phyloP scores from a whole-genome alignment of 306 rosid species.

The Heteromeles arbutifolia region DNA sequence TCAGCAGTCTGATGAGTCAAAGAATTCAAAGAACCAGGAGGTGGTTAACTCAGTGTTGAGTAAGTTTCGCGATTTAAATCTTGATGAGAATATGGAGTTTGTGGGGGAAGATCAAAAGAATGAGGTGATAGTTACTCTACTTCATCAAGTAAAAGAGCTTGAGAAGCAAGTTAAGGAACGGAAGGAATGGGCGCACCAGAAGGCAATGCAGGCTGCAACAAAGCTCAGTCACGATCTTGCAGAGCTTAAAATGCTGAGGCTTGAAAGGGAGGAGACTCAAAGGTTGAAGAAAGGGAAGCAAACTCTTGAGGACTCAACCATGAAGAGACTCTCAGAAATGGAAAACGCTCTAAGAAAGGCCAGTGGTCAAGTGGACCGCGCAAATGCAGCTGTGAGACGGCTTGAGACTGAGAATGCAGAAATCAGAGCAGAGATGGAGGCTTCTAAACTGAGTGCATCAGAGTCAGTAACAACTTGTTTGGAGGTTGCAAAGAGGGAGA shows the following conservation, averaged over 20 bases:
- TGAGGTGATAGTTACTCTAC: slow-evolving; percentile 61
- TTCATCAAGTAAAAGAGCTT: slow-evolving; percentile 83
- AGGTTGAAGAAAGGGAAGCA: slow-evolving; percentile 89
- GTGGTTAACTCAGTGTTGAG: slow-evolving; percentile 63
- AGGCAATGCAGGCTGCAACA: slow-evolving; percentile 95
- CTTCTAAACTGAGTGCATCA: slow-evolving; percentile 90
- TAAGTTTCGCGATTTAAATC: slow-evolving; percentile 82
- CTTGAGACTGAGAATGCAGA: slow-evolving; percentile 91
- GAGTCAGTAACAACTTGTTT: slow-evolving; percentile 75
- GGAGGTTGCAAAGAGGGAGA: slow-evolving; percentile 90
- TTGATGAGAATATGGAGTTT: slow-evolving; percentile 71
- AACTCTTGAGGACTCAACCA: slow-evolving; percentile 71
- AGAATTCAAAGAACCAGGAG: slow-evolving; percentile 50
- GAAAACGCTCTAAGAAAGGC: slow-evolving; percentile 92
- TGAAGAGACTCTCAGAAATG: slow-evolving; percentile 92
- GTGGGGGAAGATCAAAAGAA: slow-evolving; percentile 87
- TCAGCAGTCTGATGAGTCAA: slow-evolving; percentile 46
- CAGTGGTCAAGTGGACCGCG: slow-evolving; percentile 86
- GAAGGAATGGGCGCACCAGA: slow-evolving; percentile 91
- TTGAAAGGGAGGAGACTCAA: slow-evolving; percentile 93
- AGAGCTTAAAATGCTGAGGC: slow-evolving; percentile 78
- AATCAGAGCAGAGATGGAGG: slow-evolving; percentile 97
- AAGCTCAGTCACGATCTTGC: slow-evolving; percentile 76
- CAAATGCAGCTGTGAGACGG: slow-evolving; percentile 78
- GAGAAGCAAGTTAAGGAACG: slow-evolving; percentile 77